Evolutionary conservation across 202 grass and related monocot species (phyloP), one percentile per base, ranked within the genome.

Genomic region (Zizania palustris): DNA sequence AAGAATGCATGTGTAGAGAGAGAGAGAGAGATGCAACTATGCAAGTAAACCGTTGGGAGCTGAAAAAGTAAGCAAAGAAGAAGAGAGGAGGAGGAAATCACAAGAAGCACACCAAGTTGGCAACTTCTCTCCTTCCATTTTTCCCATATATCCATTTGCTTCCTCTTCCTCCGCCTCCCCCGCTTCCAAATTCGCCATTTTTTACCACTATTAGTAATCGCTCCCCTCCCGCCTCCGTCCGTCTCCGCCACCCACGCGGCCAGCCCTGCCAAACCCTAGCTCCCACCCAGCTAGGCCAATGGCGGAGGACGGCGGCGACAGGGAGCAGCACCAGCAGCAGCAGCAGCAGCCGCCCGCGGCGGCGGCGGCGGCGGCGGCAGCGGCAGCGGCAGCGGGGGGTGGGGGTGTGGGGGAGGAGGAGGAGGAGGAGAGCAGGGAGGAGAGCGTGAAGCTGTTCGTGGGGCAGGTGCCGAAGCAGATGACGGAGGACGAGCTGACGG

Each of bases 401-500:
- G 40, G 51, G 36, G 9, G 40, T 15, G 28, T 0, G 0, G 67
- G 12, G 48, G 46, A 1, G 85, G 58, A 1, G 19, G 16, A 0
- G 43, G 35, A 0, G n/a, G 76, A 12, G n/a, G 18, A 43, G 35
- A 37, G 74, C n/a, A n/a, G n/a, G n/a, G 90, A 84, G 48, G 91
- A 96, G 62, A 95, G 89, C 80, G 92, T 99, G 41, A 99, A 99
- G 89, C 83, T 99, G 16, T 99, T 99, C 85, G 92, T 99, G 44
- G 96, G 96, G 54, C 96, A 99, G 78, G 96, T 99, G 71, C 96
- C 96, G 50, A 99, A 96, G 89, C 83, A 91, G 74, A 96, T 96
- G 96, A 50, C 85, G 20, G 96, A 99, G 85, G 78, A 73, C 40
- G 89, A 99, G 83, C 89, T 99, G 4, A 77, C 89, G 11, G 77